Evolutionary conservation across 345 rosid genomes (phyloP).

Genomic region (Gossypium rotundifolium): DNA sequence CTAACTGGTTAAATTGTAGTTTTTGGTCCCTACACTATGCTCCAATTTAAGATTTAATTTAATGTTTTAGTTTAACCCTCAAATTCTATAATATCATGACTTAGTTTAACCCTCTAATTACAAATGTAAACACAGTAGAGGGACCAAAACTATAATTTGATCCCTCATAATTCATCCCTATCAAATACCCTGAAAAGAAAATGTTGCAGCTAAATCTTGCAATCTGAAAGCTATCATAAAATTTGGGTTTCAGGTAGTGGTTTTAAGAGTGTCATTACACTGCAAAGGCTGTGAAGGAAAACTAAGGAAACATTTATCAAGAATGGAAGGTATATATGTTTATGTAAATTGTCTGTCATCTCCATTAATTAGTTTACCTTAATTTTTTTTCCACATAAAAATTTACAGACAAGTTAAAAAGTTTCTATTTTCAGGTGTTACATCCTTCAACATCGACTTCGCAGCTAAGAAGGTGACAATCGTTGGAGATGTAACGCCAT

Average conservation of each 20-base stretch:
- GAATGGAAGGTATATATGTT: slow-evolving; percentile 62
- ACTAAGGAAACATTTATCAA: slow-evolving; percentile 81
- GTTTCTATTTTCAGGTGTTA: slow-evolving; percentile 51
- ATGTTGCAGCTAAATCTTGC: not conserved
- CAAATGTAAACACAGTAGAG: too few species aligned
- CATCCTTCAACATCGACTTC: slow-evolving; percentile 77
- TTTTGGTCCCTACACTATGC: not conserved
- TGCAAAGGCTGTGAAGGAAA: slow-evolving; percentile 90
- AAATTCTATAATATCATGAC: too few species aligned
- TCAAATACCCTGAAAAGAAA: too few species aligned
- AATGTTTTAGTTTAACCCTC: too few species aligned
- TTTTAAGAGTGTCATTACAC: slow-evolving; percentile 82
- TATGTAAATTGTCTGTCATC: not conserved
- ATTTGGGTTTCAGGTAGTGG: slow-evolving; percentile 53
- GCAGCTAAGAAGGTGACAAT: slow-evolving; percentile 88
- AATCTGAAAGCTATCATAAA: too few species aligned
- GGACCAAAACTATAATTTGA: too few species aligned
- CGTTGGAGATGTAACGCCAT: slow-evolving; percentile 74
- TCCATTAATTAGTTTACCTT: not conserved
- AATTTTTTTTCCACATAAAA: too few species aligned
- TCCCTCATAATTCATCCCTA: too few species aligned
- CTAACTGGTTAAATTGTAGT: not conserved
- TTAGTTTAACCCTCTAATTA: too few species aligned
- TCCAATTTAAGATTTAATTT: too few species aligned
- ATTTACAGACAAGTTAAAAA: not conserved